Percentiles rank a stretch among this genome's conserved stretches.
These are phyloP conservation scores for Termitomyces sp. DNA, from an alignment of 1,284 basidiomycete genomes.

Conservation along the genomic window DNA sequence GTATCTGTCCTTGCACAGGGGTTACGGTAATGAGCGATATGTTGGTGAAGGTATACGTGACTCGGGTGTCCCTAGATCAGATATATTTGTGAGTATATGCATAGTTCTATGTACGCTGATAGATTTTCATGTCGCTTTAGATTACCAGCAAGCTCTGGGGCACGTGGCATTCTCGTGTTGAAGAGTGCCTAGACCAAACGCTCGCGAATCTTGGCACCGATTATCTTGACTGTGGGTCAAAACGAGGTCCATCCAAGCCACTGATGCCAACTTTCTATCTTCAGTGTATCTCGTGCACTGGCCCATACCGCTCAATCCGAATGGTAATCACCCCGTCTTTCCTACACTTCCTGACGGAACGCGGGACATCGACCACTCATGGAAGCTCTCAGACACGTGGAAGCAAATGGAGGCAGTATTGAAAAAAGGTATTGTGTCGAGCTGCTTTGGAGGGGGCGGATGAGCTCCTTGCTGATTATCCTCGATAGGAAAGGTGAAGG, in stretches of 20 bases:
- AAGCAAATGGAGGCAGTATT: conserved; percentile 74
- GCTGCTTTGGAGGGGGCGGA: neutral
- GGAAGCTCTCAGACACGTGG: conserved; percentile 75
- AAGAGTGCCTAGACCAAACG: conserved; percentile 67
- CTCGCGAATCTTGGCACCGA: conserved; percentile 69
- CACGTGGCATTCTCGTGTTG: conserved; percentile 72
- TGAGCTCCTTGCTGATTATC: neutral
- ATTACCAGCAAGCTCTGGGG: conserved; percentile 70
- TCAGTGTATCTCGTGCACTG: conserved; percentile 78
- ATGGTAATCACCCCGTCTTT: conserved; percentile 69
- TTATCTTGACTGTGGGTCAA: conserved; percentile 67
- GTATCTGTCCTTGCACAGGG: conserved; percentile 31
- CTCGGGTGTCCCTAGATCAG: conserved; percentile 72
- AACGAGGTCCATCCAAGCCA: neutral
- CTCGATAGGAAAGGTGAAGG: conserved; percentile 55
- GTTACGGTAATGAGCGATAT: conserved; percentile 75
- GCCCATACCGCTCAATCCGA: conserved; percentile 73
- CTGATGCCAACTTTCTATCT: conserved; percentile 3
- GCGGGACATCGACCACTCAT: conserved; percentile 62
- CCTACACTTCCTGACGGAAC: conserved; percentile 65
- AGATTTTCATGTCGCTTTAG: conserved; percentile 28
- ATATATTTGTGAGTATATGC: conserved; percentile 68
- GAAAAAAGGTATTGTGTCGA: conserved; percentile 47
- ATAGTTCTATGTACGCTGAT: neutral
- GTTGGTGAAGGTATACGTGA: conserved; percentile 80